Base-by-base conservation (phyloP, 2,329 filamentous ascomycete species). In the Fusarium transvaalense region DNA sequence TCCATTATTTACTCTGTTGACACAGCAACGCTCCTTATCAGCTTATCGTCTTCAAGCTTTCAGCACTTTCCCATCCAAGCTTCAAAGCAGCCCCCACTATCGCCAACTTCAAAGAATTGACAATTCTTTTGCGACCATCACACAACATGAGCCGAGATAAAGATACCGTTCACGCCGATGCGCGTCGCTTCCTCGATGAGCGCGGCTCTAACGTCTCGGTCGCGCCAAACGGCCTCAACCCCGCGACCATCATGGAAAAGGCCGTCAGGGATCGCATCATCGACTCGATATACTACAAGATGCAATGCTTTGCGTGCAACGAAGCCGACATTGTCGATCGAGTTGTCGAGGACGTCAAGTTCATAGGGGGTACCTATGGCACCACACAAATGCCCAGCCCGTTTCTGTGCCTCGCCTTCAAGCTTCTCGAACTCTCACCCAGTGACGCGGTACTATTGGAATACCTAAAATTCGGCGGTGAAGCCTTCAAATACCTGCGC, bases 261-360 rank as follows among this genome's bases (percentile, higher is more conserved):
- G 92, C 94, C 39, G 93, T 97, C 70, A 92, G 92, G 76, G 96
- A 99, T 81, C 94, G 96, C 77, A 97, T 99, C 79, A 89, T 94
- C 72, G 94, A 97, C 76, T 93, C 90, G 54, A 97, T 97, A 82
- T 99, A 97, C 83, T 99, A 94, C 92, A 97, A 97, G 80, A 96
- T 98, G 81, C 94, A 97, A 82, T 97, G 96, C 79, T 99, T 98
- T 81, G 96, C 92, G 41, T 86, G 99, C 69, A 99, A 98, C 82
- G 89, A 91, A 77, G 88, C 88, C 53, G 88, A 90, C 79, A 84
- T 99, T 8, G 91, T 97, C 74, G 93, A 97, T 81, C 92, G 96
- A 69, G 94, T 97, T 1, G 92, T 93, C 27, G 91, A 95, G 73
- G 86, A 90, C 79, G 87, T 99, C 46, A 86, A 83, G 48, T 96